Base-by-base conservation (phyloP, 1,139 yeast genomes). In the Pichia sorboxylosa region DNA sequence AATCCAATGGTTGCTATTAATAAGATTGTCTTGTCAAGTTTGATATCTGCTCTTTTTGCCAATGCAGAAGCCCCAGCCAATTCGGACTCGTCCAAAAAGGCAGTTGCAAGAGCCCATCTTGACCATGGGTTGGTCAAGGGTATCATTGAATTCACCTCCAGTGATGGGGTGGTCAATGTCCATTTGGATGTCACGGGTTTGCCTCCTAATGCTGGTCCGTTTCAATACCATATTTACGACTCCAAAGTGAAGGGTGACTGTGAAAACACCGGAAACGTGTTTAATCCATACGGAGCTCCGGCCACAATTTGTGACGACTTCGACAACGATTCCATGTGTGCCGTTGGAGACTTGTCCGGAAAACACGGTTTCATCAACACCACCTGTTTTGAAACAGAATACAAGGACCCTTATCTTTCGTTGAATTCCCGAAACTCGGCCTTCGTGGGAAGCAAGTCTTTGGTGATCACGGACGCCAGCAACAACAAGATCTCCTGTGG, bases 321-420 rank as follows among this genome's bases (percentile, higher is more conserved):
- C 38, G 60, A 59, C 15, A 60, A 63, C 43, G 76, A 74, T 50
- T 56, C 73, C 8, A 58, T 54, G 30, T 72, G 78, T 45, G 69
- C 70, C 48, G 66, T 73, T 17, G 79, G 80, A 26, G 79, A 73
- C 46, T 63, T 73, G 38, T 64, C 74, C 15, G 79, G 79, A 19
- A 73, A 73, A 46, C 78, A 72, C 50, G 79, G 79, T 13, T 63
- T 58, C 55, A 64, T 72, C 43, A 61, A 70, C 47, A 58, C 73
- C 17, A 70, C 77, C n/a, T 69, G 76, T 48, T 69, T 65, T 49
- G 72, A 69, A 49, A 55, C 64, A 17, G 54, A 57, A 33, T 73
- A 69, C 49, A 49, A 54, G 35, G 80, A 73, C 44, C 70, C 69
- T 2, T 73, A 58, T 47, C 54, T 72, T 34, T 69, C 77, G 0